Evolutionary conservation across 805 yeast species (phyloP).

Genomic region (Pichia ethanolica): DNA sequence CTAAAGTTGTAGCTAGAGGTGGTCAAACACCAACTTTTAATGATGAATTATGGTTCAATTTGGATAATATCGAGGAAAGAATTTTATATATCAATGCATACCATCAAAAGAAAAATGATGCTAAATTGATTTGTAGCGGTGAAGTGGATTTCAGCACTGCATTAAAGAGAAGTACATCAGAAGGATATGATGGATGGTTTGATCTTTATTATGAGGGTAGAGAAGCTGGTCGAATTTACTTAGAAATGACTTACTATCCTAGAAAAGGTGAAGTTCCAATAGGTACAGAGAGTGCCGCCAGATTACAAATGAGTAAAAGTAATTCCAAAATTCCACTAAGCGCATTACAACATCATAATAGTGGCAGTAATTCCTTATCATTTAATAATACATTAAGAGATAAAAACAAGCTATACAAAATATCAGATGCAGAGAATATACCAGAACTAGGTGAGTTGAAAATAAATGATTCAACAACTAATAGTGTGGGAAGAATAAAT

Average conservation of each 20-base stretch:
- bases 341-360: not conserved
- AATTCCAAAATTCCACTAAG: not conserved
- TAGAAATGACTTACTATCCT: constrained; percentile 91
- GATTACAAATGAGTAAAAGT: constrained; percentile 10
- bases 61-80: constrained; percentile 58
- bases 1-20: constrained; percentile 73
- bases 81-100: constrained; percentile 63
- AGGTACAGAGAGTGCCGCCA: constrained; percentile 18
- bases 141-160: constrained; percentile 74
- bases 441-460: constrained; percentile 8
- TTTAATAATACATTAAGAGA: not conserved
- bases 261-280: constrained; percentile 27
- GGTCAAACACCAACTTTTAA: constrained; percentile 94
- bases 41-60: constrained; percentile 59
- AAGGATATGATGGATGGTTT: constrained; percentile 85
- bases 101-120: constrained; percentile 81
- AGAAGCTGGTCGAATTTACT: constrained; percentile 80
- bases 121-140: constrained; percentile 77
- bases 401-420: not conserved
- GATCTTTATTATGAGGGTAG: constrained; percentile 57
- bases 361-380: not conserved
- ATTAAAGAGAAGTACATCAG: constrained; percentile 54
- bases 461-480: not conserved
- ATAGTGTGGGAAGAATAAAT: not conserved
- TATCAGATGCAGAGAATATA: constrained; percentile 5